Percentiles rank a stretch among this genome's conserved stretches.
Conservation (phyloP, 441 rosid genomes). For the Geranium incanum region DNA sequence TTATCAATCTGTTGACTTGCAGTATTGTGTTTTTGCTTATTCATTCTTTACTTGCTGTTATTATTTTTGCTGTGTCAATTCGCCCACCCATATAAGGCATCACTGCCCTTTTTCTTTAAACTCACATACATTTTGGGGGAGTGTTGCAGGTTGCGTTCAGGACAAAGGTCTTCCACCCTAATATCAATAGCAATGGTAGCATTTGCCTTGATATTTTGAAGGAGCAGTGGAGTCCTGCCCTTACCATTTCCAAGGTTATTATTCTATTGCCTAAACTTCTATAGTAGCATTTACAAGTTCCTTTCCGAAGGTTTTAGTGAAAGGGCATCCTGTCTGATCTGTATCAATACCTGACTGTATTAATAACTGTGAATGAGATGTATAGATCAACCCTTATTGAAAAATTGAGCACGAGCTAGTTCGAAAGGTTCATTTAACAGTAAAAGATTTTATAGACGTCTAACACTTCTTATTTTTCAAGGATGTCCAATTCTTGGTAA, state of each 20-base stretch:
- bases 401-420: too few species aligned
- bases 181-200: neutral
- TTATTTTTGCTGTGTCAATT: too few species aligned
- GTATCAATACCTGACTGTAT: too few species aligned
- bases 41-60: too few species aligned
- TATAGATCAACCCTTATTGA: too few species aligned
- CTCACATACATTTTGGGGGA: neutral
- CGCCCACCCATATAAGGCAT: neutral
- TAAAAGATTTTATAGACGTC: too few species aligned
- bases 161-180: neutral
- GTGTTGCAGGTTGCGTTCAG: neutral
- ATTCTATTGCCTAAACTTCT: neutral
- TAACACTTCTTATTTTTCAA: too few species aligned
- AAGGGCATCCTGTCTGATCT: too few species aligned
- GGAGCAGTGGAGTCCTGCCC: neutral
- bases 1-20: neutral
- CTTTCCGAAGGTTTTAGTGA: neutral
- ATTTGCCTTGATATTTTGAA: conserved; percentile 1
- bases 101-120: neutral
- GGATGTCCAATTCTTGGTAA: too few species aligned
- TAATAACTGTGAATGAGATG: too few species aligned
- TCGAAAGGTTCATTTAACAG: too few species aligned
- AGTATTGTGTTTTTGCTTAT: neutral
- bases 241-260: neutral
- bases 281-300: neutral